These are phyloP conservation scores for Pythium rhizo-oryzae DNA, from an alignment of 352 stramenopile species.

Conservation along the genomic window DNA sequence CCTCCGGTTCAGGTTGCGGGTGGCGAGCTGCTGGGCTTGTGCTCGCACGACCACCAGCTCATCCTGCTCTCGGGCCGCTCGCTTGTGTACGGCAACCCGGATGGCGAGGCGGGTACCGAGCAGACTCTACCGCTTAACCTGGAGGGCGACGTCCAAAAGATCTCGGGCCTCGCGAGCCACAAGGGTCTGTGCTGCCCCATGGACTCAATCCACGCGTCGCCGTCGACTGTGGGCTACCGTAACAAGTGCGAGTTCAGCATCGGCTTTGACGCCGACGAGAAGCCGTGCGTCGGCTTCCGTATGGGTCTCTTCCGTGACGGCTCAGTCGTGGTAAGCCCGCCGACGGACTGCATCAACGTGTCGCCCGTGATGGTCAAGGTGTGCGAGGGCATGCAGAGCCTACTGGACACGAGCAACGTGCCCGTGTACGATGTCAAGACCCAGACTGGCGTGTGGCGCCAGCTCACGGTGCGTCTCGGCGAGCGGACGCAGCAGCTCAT, in stretches of 20 bases:
- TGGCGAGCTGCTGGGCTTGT: slow-evolving; percentile 45
- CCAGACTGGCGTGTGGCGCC: slow-evolving; percentile 73
- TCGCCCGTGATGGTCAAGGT: slow-evolving; percentile 82
- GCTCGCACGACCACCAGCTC: slow-evolving; percentile 77
- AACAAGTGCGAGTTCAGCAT: slow-evolving; percentile 99
- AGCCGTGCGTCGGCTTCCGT: slow-evolving; percentile 88
- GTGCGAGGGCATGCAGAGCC: slow-evolving; percentile 61
- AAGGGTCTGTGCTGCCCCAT: slow-evolving; percentile 85
- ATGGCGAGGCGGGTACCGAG: slow-evolving; percentile 39
- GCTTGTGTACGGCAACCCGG: slow-evolving; percentile 44
- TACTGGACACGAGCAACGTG: slow-evolving; percentile 56
- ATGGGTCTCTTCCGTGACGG: slow-evolving; percentile 83
- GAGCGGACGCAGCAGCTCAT: slow-evolving; percentile 74
- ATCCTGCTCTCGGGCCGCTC: slow-evolving; percentile 56
- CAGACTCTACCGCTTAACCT: slow-evolving; percentile 36
- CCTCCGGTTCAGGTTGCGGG: slow-evolving; percentile 30
- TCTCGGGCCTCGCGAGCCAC: slow-evolving; percentile 79
- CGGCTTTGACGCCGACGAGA: slow-evolving; percentile 75
- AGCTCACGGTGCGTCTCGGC: slow-evolving; percentile 75
- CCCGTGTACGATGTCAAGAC: slow-evolving; percentile 77
- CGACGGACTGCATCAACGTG: slow-evolving; percentile 80
- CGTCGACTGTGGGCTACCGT: slow-evolving; percentile 88
- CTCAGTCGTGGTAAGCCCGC: slow-evolving; percentile 66
- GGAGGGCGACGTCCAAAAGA: slow-evolving; percentile 11
- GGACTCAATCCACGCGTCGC: slow-evolving; percentile 87